Base-by-base conservation (phyloP, 129 eudicot species). In the Helianthus annuus region DNA sequence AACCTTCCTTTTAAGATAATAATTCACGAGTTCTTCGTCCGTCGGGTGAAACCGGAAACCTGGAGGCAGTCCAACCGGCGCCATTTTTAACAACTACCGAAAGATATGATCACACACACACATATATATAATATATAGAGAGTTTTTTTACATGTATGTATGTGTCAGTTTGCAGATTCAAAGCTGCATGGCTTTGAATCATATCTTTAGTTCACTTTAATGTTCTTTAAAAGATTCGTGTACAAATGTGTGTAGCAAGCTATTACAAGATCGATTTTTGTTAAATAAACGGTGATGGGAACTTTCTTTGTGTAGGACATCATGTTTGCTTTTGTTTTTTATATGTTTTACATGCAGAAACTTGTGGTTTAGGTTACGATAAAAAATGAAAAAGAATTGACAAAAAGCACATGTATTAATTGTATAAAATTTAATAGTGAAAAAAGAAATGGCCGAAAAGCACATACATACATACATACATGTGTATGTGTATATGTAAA, bases 41-140 rank as follows among this genome's bases (percentile, higher is more conserved):
- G 98, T 94, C 1, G 98, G 98, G 68, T 94, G 98, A 70, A 94
- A 94, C 19, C 98, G 77, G 55, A 94, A 94, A 75, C 98, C 98
- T 32, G 99, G 99, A 52, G 99, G 99, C 80, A 95, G 80, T 81
- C 96, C 97, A 10, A 91, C 97, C 13, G 99, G 96, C 29, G 98
- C 91, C 98, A 90, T 90, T 66, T 66, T 10, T 13, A 2, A 5
- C 11, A 63, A 78, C 13, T 19, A 78, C 14, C 12, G 54, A 65
- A 16, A 15, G 48, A 44, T 48, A 46, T 76, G 58, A 71, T 17
- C 48, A n/a, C 68, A 10, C 42, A 42, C 32, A 27, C 32, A 27
- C 3, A 27, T 27, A 27, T 27, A 27, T 73, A 82, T 60, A 67
- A 27, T 27, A 27, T 73, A 82, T 60, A 67, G 69, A 67, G 62